Percentiles rank a stretch among this genome's conserved stretches.
Evolutionary conservation across 768 basidiomycete species (phyloP).

Genomic region (Mycena rosella): DNA sequence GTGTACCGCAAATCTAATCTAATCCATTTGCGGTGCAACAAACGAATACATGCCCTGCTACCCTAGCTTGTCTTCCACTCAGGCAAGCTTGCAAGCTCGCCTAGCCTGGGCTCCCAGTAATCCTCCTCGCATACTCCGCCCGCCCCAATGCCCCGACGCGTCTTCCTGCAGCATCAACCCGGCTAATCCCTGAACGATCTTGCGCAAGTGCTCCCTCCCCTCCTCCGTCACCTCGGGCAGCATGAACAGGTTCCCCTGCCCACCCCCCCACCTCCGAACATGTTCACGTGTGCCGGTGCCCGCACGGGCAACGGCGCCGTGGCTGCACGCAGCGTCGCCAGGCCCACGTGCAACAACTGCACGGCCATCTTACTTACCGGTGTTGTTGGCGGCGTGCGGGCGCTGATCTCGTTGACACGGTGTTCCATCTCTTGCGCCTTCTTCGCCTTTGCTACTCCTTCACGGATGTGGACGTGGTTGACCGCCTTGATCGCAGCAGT

Average conservation of each 20-base stretch:
- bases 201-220: not conserved
- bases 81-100: no score
- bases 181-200: not conserved
- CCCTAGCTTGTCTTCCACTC: no score
- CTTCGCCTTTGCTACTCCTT: conserved; percentile 11
- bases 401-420: not conserved
- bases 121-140: conserved; percentile 3
- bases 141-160: conserved; percentile 3
- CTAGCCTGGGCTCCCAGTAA: no score
- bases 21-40: no score
- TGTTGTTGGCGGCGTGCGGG: not conserved
- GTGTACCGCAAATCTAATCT: no score
- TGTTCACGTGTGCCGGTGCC: not conserved
- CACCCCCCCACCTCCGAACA: conserved; percentile 3
- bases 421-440: conserved; percentile 17
- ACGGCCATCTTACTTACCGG: conserved; percentile 11
- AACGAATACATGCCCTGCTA: no score
- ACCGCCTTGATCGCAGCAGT: conserved; percentile 10
- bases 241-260: conserved; percentile 9
- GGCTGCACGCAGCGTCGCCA: not conserved
- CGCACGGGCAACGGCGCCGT: not conserved
- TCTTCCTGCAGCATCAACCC: conserved; percentile 1
- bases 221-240: conserved; percentile 1
- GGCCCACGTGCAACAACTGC: not conserved
- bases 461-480: conserved; percentile 4